Percentiles rank a stretch among this genome's conserved stretches.
phyloP scores from a whole-genome alignment of 352 stramenopile species.

The Hyphochytrium catenoides region DNA sequence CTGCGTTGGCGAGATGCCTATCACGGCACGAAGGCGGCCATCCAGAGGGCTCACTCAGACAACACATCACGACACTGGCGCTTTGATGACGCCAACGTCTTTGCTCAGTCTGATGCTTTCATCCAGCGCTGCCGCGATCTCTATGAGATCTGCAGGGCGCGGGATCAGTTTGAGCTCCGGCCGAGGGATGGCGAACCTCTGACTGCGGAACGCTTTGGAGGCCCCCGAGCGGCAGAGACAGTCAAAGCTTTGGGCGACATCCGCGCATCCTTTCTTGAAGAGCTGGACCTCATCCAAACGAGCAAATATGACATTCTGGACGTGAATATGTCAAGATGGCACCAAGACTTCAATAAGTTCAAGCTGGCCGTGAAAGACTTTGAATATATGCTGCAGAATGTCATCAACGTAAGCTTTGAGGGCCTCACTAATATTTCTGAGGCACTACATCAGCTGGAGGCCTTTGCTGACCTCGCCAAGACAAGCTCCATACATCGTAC shows the following conservation, averaged over 20 bases:
- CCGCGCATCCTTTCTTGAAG: constrained; percentile 67
- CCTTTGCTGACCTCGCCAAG: too few relatives aligned
- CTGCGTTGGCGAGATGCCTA: constrained; percentile 77
- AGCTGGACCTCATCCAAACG: constrained; percentile 59
- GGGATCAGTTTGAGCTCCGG: constrained; percentile 92
- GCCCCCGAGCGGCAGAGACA: constrained; percentile 71
- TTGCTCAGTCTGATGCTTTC: constrained; percentile 85
- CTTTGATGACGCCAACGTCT: constrained; percentile 82
- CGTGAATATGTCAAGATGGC: constrained; percentile 81
- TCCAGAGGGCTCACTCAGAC: constrained; percentile 27
- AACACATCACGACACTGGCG: too few relatives aligned
- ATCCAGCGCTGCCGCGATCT: constrained; percentile 81
- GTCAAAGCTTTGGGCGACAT: constrained; percentile 73
- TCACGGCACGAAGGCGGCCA: constrained; percentile 22
- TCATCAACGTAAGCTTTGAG: constrained; percentile 84
- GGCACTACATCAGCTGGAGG: too few relatives aligned
- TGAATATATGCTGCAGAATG: constrained; percentile 83
- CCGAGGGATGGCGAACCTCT: too few relatives aligned
- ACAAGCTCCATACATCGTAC: too few relatives aligned
- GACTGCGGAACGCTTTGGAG: constrained; percentile 75
- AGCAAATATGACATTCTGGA: constrained; percentile 83
- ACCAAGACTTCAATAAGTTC: constrained; percentile 83
- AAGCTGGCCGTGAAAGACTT: constrained; percentile 88
- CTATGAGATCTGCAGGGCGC: constrained; percentile 76
- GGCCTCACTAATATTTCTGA: constrained; percentile 66